phyloP scores from a whole-genome alignment of 805 yeast genomes.

The Candida insectalens region DNA sequence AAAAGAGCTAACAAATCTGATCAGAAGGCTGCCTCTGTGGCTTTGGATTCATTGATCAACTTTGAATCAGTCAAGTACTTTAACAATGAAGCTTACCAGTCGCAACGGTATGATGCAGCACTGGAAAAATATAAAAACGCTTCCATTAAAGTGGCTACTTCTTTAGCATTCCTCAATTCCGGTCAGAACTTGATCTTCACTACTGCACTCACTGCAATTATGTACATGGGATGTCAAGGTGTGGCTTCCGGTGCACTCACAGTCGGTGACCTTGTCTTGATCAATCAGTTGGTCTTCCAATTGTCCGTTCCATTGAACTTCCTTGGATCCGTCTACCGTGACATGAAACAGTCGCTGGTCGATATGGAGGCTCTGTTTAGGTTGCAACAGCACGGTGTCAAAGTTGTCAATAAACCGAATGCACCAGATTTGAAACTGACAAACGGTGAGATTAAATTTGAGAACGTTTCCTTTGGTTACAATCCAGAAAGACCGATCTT shows the following conservation, averaged over 20 bases:
- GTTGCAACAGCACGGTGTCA: slow-evolving; percentile 65
- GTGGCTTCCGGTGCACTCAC: slow-evolving; percentile 75
- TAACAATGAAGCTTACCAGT: slow-evolving; percentile 79
- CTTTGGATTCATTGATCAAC: slow-evolving; percentile 87
- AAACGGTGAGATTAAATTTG: slow-evolving; percentile 70
- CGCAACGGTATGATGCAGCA: slow-evolving; percentile 68
- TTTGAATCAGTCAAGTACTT: slow-evolving; percentile 92
- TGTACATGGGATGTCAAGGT: slow-evolving; percentile 96
- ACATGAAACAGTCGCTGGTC: slow-evolving; percentile 80
- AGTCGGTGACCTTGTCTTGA: slow-evolving; percentile 91
- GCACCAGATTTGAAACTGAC: slow-evolving; percentile 53
- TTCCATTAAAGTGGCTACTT: slow-evolving; percentile 74
- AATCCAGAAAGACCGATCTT: slow-evolving; percentile 83
- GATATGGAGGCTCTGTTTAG: slow-evolving; percentile 95
- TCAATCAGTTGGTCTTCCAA: slow-evolving; percentile 94
- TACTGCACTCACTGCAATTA: slow-evolving; percentile 87
- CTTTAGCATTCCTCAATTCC: slow-evolving; percentile 66
- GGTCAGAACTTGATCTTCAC: slow-evolving; percentile 81
- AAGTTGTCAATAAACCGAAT: slow-evolving; percentile 48
- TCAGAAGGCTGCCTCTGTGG: slow-evolving; percentile 90
- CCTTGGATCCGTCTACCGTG: slow-evolving; percentile 91
- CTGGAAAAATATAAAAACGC: slow-evolving; percentile 65
- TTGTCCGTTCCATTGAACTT: slow-evolving; percentile 90
- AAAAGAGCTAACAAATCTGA: slow-evolving; percentile 88
- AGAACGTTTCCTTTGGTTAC: slow-evolving; percentile 88